Conservation (phyloP, 345 rosid genomes). For the Aurinia saxatilis region DNA sequence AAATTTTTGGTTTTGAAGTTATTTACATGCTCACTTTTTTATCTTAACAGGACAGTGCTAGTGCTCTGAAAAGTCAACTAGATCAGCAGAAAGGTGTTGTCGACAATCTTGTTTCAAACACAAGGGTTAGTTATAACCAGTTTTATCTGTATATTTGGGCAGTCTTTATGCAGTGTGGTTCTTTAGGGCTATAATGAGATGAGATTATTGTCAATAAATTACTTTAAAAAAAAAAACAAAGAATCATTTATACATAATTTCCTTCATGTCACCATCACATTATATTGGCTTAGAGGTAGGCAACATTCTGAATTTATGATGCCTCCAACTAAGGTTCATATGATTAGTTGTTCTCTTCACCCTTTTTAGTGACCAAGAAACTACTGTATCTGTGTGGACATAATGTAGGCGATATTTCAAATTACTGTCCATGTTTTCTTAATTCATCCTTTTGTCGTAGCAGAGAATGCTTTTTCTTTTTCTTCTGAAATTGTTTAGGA, state of each 20-base stretch:
- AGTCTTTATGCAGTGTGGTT: neutral
- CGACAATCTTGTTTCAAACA: slow-evolving; percentile 70
- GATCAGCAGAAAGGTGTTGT: slow-evolving; percentile 66
- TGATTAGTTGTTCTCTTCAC: neutral
- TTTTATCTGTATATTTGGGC: neutral
- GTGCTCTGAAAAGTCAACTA: slow-evolving; percentile 54
- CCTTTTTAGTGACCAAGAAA: neutral
- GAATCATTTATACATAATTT: slow-evolving; percentile 6
- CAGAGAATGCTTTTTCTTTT: neutral
- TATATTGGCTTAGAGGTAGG: neutral
- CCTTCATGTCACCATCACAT: neutral
- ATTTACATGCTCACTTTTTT: neutral
- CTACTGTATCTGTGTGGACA: neutral
- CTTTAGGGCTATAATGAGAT: neutral
- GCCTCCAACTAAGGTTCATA: neutral
- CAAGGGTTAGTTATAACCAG: slow-evolving; percentile 41
- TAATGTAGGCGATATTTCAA: neutral
- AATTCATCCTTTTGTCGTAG: neutral
- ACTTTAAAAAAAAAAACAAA: neutral
- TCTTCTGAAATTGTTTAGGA: neutral
- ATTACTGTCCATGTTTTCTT: neutral
- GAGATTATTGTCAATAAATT: neutral
- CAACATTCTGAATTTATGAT: neutral
- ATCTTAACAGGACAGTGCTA: slow-evolving; percentile 51
- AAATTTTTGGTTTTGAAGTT: neutral